Evolutionary conservation across 2,329 filamentous ascomycete species (phyloP).

Genomic region (Chaetomiaceae sp.): DNA sequence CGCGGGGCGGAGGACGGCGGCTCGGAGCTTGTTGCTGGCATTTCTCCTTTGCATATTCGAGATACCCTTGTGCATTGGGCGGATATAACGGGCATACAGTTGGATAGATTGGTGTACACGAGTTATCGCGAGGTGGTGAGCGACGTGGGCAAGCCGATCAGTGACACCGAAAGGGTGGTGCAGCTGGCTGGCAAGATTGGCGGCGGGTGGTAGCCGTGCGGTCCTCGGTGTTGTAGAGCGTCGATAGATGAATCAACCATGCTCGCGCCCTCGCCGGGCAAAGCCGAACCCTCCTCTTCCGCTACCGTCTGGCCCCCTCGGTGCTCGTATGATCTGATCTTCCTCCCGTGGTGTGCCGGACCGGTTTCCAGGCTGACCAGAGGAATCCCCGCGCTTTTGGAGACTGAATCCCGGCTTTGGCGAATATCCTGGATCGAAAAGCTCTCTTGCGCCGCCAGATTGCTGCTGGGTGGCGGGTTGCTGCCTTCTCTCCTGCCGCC

Average conservation of each 20-base stretch:
- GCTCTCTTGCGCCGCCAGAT: constrained; percentile 48
- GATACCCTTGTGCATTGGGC: constrained; percentile 74
- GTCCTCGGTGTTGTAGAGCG: constrained; percentile 17
- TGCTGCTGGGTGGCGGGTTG: constrained; percentile 27
- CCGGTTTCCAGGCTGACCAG: constrained; percentile 33
- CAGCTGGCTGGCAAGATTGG: constrained; percentile 87
- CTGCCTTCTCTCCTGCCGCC: constrained; percentile 28
- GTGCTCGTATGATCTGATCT: constrained; percentile 66
- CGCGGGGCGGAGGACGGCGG: constrained; percentile 28
- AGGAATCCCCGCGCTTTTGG: constrained; percentile 40
- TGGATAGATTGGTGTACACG: constrained; percentile 73
- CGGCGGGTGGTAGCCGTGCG: constrained; percentile 74
- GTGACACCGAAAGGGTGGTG: constrained; percentile 75
- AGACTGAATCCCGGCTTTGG: constrained; percentile 55
- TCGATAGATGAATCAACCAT: constrained; percentile 37
- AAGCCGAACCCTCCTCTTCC: constrained; percentile 78
- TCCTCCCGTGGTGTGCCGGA: constrained; percentile 51
- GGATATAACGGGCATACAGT: constrained; percentile 61
- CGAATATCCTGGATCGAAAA: constrained; percentile 74
- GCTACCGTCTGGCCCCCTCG: constrained; percentile 72
- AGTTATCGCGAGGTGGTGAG: constrained; percentile 90
- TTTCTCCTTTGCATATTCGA: constrained; percentile 63
- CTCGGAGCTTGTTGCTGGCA: constrained; percentile 53
- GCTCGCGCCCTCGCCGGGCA: constrained; percentile 54
- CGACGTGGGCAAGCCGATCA: constrained; percentile 76